Conservation (phyloP, 176 grass and related monocot genomes). For the Urochloa ruziziensis region DNA sequence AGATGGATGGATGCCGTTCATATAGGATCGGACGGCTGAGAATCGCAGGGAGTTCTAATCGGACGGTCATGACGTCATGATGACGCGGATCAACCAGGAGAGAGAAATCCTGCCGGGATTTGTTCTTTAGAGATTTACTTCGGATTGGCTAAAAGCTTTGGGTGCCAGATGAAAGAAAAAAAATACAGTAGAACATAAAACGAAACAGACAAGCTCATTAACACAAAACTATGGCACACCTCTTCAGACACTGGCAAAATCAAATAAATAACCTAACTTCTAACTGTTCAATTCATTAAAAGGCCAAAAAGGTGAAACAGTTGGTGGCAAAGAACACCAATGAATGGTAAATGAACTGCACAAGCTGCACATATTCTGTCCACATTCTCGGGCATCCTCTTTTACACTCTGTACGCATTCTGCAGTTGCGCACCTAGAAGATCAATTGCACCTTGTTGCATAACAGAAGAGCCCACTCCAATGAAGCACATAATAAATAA, state of each 20-base stretch:
- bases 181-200: no score
- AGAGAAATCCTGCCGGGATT: no score
- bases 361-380: background rate
- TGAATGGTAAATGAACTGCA: background rate
- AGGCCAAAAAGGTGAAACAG: background rate
- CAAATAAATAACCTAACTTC: conserved; percentile 1
- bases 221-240: background rate
- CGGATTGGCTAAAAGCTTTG: no score
- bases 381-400: background rate
- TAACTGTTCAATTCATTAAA: conserved; percentile 1
- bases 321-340: background rate
- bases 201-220: background rate
- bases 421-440: background rate
- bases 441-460: conserved; percentile 14
- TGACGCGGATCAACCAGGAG: no score
- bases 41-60: no score
- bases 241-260: background rate
- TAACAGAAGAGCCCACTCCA: conserved; percentile 17
- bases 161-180: no score
- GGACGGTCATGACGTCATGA: no score
- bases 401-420: background rate
- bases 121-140: no score
- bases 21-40: no score
- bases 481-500: background rate
- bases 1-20: no score